A percentile compares a stretch with the other conserved stretches of the same genome.
These are phyloP conservation scores for Diaporthe destruens DNA, from an alignment of 2,329 filamentous ascomycete genomes.

Conservation along the genomic window DNA sequence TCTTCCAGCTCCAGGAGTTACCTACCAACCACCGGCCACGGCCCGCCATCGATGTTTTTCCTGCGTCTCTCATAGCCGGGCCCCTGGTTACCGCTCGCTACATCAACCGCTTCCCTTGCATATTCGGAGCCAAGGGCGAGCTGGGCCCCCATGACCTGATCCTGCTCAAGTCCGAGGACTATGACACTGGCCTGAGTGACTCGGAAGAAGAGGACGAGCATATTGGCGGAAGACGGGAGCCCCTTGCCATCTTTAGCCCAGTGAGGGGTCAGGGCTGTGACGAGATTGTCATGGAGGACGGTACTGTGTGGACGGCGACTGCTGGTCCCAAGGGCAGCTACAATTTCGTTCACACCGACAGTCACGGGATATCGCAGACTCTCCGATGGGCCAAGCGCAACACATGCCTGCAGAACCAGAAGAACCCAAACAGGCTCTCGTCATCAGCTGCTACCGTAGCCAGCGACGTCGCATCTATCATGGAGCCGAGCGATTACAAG, in stretches of 20 bases:
- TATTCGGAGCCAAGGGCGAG: slow-evolving; percentile 73
- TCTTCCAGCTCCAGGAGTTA: slow-evolving; percentile 80
- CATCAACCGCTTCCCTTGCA: slow-evolving; percentile 70
- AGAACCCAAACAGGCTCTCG: background rate
- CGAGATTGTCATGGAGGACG: slow-evolving; percentile 76
- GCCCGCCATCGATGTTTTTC: slow-evolving; percentile 80
- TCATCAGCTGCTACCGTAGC: slow-evolving; percentile 43
- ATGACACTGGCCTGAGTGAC: slow-evolving; percentile 57
- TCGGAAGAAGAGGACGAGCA: slow-evolving; percentile 59
- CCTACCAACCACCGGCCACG: slow-evolving; percentile 68
- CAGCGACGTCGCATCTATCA: slow-evolving; percentile 42
- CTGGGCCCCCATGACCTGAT: slow-evolving; percentile 78
- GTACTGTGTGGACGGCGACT: slow-evolving; percentile 68
- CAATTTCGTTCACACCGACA: slow-evolving; percentile 73
- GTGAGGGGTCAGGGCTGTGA: slow-evolving; percentile 64
- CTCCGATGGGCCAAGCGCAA: slow-evolving; percentile 76
- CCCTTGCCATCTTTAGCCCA: slow-evolving; percentile 78
- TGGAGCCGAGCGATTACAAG: slow-evolving; percentile 44
- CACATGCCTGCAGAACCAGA: slow-evolving; percentile 39
- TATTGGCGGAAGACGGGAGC: slow-evolving; percentile 52
- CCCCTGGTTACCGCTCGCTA: slow-evolving; percentile 70
- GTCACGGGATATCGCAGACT: slow-evolving; percentile 68
- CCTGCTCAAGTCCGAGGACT: slow-evolving; percentile 79
- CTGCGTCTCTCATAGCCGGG: slow-evolving; percentile 70
- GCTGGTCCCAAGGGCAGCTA: slow-evolving; percentile 69